These are phyloP conservation scores for Angomonas deanei DNA, from an alignment of 208 protist genomes.

Conservation along the genomic window DNA sequence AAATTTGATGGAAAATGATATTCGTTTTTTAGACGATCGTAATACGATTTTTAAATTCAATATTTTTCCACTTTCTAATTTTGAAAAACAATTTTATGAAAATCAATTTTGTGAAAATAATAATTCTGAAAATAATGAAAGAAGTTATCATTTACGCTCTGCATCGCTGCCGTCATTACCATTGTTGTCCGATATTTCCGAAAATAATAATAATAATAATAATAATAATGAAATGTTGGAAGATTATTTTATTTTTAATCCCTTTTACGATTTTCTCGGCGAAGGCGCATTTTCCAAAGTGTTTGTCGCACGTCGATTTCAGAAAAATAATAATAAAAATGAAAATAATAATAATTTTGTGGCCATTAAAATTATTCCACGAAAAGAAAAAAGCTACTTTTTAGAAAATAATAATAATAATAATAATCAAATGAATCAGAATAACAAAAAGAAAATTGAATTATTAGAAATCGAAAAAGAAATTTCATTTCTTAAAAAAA, in stretches of 20 bases:
- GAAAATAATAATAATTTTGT: too few relatives aligned
- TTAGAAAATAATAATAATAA: background rate
- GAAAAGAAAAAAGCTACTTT: background rate
- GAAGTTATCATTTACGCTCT: background rate
- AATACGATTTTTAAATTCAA: too few relatives aligned
- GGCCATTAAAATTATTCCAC: background rate
- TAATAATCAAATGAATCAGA: background rate
- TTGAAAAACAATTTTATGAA: background rate
- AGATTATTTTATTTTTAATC: constrained; percentile 4
- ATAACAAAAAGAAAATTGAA: background rate
- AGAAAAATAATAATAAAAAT: background rate
- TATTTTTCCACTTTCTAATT: background rate
- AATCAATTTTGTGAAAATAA: background rate
- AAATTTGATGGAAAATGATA: too few relatives aligned
- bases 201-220: background rate
- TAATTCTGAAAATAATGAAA: background rate
- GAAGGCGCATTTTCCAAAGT: constrained; percentile 2
- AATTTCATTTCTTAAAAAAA: background rate
- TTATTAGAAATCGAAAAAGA: background rate
- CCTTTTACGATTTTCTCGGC: background rate
- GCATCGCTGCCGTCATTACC: background rate
- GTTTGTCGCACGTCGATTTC: background rate
- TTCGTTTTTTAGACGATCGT: too few relatives aligned
- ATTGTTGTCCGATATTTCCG: background rate
- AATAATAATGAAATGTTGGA: background rate